These are phyloP conservation scores for Erucastrum elatum DNA, from an alignment of 345 rosid genomes.

Conservation along the genomic window DNA sequence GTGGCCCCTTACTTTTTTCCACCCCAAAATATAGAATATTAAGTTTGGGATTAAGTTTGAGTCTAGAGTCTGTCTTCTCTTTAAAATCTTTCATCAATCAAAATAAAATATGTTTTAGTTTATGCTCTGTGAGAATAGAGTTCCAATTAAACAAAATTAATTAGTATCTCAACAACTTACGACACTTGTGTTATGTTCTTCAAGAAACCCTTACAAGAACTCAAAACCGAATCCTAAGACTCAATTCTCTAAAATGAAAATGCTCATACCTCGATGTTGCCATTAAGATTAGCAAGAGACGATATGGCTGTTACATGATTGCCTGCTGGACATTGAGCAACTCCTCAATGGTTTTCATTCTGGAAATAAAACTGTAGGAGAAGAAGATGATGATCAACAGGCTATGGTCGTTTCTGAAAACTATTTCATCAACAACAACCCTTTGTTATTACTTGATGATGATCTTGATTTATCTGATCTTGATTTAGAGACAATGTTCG, in stretches of 20 bases:
- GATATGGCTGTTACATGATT: too few relatives aligned
- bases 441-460: too few relatives aligned
- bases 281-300: too few relatives aligned
- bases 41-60: not conserved
- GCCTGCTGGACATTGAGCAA: too few relatives aligned
- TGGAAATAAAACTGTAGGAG: too few relatives aligned
- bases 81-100: not conserved
- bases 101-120: not conserved
- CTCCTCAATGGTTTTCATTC: too few relatives aligned
- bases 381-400: not conserved
- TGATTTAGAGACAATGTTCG: too few relatives aligned
- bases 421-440: too few relatives aligned
- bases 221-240: not conserved
- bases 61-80: not conserved
- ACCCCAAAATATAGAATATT: not conserved
- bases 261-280: too few relatives aligned
- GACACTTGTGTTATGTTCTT: not conserved
- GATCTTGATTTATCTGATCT: too few relatives aligned
- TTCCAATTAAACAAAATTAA: not conserved
- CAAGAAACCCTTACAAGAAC: not conserved
- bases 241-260: not conserved
- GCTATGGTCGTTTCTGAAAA: too few relatives aligned
- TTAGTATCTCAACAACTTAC: too few relatives aligned
- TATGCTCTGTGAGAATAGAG: not conserved
- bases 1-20: not conserved